phyloP scores from a whole-genome alignment of 2,329 filamentous ascomycete genomes.

The Tothia fuscella region DNA sequence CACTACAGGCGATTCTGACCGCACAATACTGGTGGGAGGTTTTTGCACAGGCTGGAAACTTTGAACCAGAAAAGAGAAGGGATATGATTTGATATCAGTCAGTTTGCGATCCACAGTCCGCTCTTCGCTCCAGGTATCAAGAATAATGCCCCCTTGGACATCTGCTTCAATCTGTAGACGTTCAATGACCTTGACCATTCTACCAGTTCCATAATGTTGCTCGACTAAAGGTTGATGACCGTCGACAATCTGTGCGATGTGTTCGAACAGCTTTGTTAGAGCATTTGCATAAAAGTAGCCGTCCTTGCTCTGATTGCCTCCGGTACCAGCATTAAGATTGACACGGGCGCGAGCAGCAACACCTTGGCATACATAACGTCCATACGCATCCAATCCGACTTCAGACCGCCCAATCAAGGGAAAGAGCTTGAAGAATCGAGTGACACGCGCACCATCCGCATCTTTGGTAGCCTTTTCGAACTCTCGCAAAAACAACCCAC shows the following conservation, averaged over 20 bases:
- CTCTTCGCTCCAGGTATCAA: constrained; percentile 94
- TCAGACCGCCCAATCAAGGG: constrained; percentile 83
- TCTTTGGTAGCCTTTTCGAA: constrained; percentile 86
- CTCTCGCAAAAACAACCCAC: constrained; percentile 80
- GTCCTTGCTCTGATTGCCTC: constrained; percentile 52
- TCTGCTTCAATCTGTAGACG: constrained; percentile 88
- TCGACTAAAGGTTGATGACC: constrained; percentile 84
- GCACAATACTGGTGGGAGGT: constrained; percentile 46
- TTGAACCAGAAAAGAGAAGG: constrained; percentile 92
- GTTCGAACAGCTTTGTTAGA: constrained; percentile 85
- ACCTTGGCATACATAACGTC: constrained; percentile 88
- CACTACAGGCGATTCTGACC: constrained; percentile 62
- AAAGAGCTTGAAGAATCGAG: constrained; percentile 95
- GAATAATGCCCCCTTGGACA: constrained; percentile 86
- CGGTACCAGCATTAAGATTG: constrained; percentile 60
- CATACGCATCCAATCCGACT: constrained; percentile 87
- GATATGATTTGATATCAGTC: constrained; percentile 94
- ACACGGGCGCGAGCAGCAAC: constrained; percentile 73
- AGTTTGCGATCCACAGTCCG: constrained; percentile 71
- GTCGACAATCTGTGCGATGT: constrained; percentile 94
- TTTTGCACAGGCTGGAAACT: constrained; percentile 72
- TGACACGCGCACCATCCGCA: constrained; percentile 79
- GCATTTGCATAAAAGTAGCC: constrained; percentile 86
- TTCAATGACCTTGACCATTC: constrained; percentile 92
- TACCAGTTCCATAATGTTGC: constrained; percentile 81